phyloP scores from a whole-genome alignment of 306 rosid species.

The Acacia acuminata region DNA sequence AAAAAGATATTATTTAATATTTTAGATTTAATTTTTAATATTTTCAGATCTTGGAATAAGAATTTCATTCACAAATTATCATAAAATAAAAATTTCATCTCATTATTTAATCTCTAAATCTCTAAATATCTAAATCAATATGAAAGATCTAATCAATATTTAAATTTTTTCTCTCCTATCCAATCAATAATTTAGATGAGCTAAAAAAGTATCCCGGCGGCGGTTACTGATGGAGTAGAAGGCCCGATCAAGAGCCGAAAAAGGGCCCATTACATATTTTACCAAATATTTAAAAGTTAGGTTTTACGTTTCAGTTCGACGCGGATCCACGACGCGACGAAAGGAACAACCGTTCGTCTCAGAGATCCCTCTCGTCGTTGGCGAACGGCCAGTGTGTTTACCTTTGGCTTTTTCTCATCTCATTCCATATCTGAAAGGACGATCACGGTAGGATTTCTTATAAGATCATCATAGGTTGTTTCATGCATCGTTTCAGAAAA shows the following conservation, averaged over 20 bases:
- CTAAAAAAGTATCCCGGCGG: too few relatives aligned
- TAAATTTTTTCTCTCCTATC: too few relatives aligned
- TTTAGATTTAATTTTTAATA: too few relatives aligned
- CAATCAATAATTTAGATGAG: too few relatives aligned
- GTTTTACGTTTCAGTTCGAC: not conserved
- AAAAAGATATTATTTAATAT: too few relatives aligned
- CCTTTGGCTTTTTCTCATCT: not conserved
- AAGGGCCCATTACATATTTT: not conserved
- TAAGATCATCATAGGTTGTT: not conserved
- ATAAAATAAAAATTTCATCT: not conserved
- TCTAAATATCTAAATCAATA: too few relatives aligned
- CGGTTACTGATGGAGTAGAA: too few relatives aligned
- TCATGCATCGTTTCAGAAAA: not conserved
- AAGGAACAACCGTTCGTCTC: not conserved
- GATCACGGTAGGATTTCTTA: not conserved
- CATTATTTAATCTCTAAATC: too few relatives aligned
- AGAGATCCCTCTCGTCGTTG: not conserved
- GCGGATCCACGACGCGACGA: not conserved
- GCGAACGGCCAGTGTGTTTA: not conserved
- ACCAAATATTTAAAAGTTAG: not conserved
- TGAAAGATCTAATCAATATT: too few relatives aligned
- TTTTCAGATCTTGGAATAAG: too few relatives aligned
- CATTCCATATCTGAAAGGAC: not conserved
- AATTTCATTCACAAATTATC: not conserved
- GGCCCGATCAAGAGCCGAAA: not conserved